phyloP scores from a whole-genome alignment of 129 eudicot genomes.

The Calendula officinalis region DNA sequence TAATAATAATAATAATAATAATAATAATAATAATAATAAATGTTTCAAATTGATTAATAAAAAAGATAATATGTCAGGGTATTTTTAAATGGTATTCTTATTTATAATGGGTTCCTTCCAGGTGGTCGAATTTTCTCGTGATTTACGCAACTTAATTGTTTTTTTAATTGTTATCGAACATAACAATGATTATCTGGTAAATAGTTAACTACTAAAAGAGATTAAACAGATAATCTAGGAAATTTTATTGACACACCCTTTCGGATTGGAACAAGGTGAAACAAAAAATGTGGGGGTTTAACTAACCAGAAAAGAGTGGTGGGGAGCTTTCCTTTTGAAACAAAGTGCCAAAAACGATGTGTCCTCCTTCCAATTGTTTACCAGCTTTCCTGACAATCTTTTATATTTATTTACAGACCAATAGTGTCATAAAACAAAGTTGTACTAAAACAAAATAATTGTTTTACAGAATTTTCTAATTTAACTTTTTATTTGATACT shows the following conservation, averaged over 20 bases:
- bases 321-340: slow-evolving; percentile 30
- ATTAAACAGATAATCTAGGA: too few species aligned
- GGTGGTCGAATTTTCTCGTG: not conserved
- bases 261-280: not conserved
- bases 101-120: too few species aligned
- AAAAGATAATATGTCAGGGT: too few species aligned
- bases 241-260: too few species aligned
- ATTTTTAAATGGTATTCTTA: too few species aligned
- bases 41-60: too few species aligned
- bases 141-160: not conserved
- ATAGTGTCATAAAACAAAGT: slow-evolving; percentile 5
- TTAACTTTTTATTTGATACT: not conserved
- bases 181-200: too few species aligned
- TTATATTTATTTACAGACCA: slow-evolving; percentile 13
- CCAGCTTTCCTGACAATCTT: slow-evolving; percentile 19
- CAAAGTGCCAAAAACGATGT: slow-evolving; percentile 29
- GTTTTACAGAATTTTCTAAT: not conserved
- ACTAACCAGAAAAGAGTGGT: slow-evolving; percentile 27
- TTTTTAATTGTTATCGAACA: too few species aligned
- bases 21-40: too few species aligned
- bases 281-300: slow-evolving; percentile 7
- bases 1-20: too few species aligned
- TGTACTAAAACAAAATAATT: slow-evolving; percentile 4
- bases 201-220: too few species aligned
- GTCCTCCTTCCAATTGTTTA: slow-evolving; percentile 29